Evolutionary conservation across 768 basidiomycete species (phyloP), one percentile per base, ranked within the genome.

Genomic region (Russula ochroleuca): DNA sequence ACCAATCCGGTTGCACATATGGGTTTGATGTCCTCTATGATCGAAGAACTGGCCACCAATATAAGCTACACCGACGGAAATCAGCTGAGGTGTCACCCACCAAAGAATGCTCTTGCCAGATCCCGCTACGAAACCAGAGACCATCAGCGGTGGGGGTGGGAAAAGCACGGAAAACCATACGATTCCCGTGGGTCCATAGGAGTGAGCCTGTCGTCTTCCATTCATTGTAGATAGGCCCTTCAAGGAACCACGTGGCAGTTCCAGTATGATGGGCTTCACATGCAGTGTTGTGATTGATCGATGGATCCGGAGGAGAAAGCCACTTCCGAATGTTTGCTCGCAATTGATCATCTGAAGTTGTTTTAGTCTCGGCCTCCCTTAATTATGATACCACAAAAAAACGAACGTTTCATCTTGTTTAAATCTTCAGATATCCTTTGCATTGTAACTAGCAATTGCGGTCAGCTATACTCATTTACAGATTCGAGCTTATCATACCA

Each of bases 41-140:
- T 51, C 5, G 58, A 50, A n/a, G 58, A 59, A 10, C 58, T 59
- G 6, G 28, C n/a, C 8, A 19, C 38, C 23, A 52, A 45, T 17
- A 17, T 60, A 3, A 60, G 50, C 45, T 13, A 17, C 8, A 4
- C 13, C 9, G 19, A 57, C 35, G n/a, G 6, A 50, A 59, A 23
- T 15, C 1, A 2, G 13, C 6, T 25, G 2, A 37, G 3, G 3
- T 4, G 33, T 41, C 2, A 6, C 38, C 8, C 11, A 60, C 59
- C 59, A 60, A 8, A 60, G 38, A 13, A 54, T 13, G 17, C 59
- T 61, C 10, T 61, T 61, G 15, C 59, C 59, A 3, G 59, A 61
- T 25, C 59, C 59, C 33, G 59, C 59, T 61, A 21, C 10, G 5
- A 45, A 25, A 11, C 7, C n/a, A 4, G 37, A 60, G n/a, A n/a